Conservation (phyloP, 208 protist genomes). For the Naegleria gruberi region DNA sequence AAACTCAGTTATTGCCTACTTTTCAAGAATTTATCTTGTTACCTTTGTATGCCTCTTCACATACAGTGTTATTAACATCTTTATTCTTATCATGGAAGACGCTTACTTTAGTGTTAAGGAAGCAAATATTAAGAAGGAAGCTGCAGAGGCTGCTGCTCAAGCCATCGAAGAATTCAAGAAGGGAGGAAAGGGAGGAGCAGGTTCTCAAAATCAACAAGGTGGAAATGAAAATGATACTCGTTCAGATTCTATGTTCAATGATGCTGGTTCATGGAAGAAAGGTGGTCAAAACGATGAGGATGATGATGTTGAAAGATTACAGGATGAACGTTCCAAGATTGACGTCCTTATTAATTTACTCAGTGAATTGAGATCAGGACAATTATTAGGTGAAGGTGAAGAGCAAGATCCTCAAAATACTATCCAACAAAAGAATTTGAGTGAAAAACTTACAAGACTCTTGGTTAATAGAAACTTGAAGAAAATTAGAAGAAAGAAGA, state of each 20-base stretch:
- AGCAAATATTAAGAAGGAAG: background rate
- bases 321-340: background rate
- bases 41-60: conserved; percentile 10
- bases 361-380: background rate
- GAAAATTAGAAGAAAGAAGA: background rate
- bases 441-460: background rate
- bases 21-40: conserved; percentile 9
- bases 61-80: conserved; percentile 11
- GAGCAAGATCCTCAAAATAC: background rate
- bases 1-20: background rate
- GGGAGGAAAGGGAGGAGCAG: too few relatives aligned
- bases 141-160: background rate
- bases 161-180: background rate
- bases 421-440: background rate
- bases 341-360: background rate
- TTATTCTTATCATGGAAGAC: conserved; percentile 9
- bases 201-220: background rate
- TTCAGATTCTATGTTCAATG: background rate
- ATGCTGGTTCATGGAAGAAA: too few relatives aligned
- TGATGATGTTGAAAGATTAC: background rate
- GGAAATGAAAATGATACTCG: background rate
- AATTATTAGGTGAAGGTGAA: background rate
- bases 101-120: background rate
- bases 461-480: background rate
- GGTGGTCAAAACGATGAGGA: background rate